Conservation (phyloP, 129 eudicot species). For the Lactuca saligna region DNA sequence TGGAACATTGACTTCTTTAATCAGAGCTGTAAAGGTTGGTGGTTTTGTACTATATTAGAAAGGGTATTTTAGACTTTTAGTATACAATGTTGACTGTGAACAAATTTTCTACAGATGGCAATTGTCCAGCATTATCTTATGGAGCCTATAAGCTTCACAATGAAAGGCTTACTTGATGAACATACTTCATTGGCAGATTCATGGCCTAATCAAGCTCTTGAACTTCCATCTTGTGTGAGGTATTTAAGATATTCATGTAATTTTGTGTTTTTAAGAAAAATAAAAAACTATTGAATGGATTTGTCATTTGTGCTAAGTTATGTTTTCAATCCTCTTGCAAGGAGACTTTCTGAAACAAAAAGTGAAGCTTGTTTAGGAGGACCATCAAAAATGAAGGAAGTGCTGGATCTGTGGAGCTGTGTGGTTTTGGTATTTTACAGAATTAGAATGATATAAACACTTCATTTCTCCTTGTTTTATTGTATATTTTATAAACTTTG, state of each 20-base stretch:
- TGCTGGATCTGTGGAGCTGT: slow-evolving; percentile 62
- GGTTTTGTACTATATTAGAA: neutral
- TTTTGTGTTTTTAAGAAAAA: neutral
- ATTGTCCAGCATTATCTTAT: slow-evolving; percentile 55
- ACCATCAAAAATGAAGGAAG: slow-evolving; percentile 52
- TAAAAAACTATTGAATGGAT: slow-evolving; percentile 3
- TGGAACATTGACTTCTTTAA: slow-evolving; percentile 77
- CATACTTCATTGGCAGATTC: slow-evolving; percentile 31
- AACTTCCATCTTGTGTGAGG: slow-evolving; percentile 64
- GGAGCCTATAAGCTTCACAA: slow-evolving; percentile 71
- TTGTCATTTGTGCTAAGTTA: slow-evolving; percentile 4
- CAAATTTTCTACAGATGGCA: slow-evolving; percentile 58
- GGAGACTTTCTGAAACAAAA: slow-evolving; percentile 42
- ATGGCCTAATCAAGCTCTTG: slow-evolving; percentile 50
- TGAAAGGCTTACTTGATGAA: slow-evolving; percentile 42
- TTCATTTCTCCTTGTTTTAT: slow-evolving; percentile 11
- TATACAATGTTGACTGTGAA: neutral
- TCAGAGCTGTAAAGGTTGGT: slow-evolving; percentile 80
- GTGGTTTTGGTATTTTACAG: slow-evolving; percentile 49
- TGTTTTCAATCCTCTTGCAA: slow-evolving; percentile 29
- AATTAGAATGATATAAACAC: slow-evolving; percentile 11
- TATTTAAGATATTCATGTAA: slow-evolving; percentile 15
- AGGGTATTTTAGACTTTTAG: slow-evolving; percentile 9
- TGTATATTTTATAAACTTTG: slow-evolving; percentile 2
- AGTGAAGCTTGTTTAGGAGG: slow-evolving; percentile 38